Evolutionary conservation across 352 stramenopile species (phyloP), one percentile per base, ranked within the genome.

Genomic region (Poterioochromonas sp.): DNA sequence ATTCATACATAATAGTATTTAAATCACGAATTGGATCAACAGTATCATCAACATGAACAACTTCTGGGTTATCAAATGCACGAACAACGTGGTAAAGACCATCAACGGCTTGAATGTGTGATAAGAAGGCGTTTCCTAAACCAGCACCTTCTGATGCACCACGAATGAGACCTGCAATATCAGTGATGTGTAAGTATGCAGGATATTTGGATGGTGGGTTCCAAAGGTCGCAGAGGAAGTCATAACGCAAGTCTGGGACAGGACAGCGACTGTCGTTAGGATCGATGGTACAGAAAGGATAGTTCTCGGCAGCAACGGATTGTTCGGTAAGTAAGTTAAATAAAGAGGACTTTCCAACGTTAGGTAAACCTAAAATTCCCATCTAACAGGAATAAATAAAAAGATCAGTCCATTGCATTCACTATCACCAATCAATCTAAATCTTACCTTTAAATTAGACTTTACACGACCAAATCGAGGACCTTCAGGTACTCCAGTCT

Each of bases 61-160:
- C 93, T 76, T 99, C 94, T 44, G 92, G 91, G 84, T 88, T 94
- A 82, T 99, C 94, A 85, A 99, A 99, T 35, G 88, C 94, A 78
- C 96, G 91, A 40, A 69, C 43, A 32, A 77, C 53, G 85, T 97
- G 92, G 86, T 95, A 97, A 83, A 98, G 95, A 74, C 94, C 96
- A 88, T 99, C 96, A 63, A 98, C 94, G 22, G 95, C 95, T 69
- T 95, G 90, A 86, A 99, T 99, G 85, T 99, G 94, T 77, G 91
- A 97, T 82, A 99, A 87, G 86, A 99, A 99, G 29, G 93, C 94
- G 83, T 99, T 99, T 37, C 96, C 96, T 20, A 99, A 88, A 78
- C 96, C 96, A 5, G 93, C 94, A 80, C 96, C 96, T 82, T 99
- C 95, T 15, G 94, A 91, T 37, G 96, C 96, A 39, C 92, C 80